Percentiles rank a stretch among this genome's conserved stretches.
These are phyloP conservation scores for Kwoniella mangroviensis DNA, from an alignment of 768 basidiomycete genomes.

Conservation along the genomic window DNA sequence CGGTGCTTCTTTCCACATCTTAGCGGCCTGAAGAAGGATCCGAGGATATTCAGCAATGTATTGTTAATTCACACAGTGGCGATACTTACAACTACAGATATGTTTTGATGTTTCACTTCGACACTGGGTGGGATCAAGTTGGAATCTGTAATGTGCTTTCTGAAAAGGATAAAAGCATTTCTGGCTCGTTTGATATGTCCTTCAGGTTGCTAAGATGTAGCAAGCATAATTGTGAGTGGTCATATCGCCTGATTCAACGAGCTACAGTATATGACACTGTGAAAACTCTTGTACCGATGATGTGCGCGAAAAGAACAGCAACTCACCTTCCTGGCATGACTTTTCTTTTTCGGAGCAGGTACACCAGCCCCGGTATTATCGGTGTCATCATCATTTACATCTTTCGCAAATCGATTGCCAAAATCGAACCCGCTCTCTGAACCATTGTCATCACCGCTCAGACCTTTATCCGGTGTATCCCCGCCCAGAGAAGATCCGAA, in stretches of 20 bases:
- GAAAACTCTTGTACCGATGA: too few species aligned
- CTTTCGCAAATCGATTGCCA: background rate
- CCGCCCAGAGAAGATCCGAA: constrained; percentile 4
- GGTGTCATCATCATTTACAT: background rate
- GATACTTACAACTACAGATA: constrained; percentile 54
- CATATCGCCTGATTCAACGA: too few species aligned
- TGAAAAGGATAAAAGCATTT: constrained; percentile 59
- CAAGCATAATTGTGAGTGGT: background rate
- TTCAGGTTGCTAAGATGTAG: constrained; percentile 48
- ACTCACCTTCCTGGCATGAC: constrained; percentile 54
- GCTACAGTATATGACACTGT: too few species aligned
- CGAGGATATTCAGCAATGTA: background rate
- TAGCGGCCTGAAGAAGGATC: constrained; percentile 43
- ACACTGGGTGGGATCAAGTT: constrained; percentile 55
- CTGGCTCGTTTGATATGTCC: constrained; percentile 58
- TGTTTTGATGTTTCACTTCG: constrained; percentile 58
- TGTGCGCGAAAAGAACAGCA: background rate
- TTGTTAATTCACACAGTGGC: background rate
- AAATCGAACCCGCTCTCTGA: constrained; percentile 14
- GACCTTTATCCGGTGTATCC: constrained; percentile 19
- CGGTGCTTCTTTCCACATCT: constrained; percentile 58
- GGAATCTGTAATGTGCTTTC: constrained; percentile 58
- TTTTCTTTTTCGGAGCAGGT: constrained; percentile 50
- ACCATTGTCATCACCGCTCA: constrained; percentile 5
- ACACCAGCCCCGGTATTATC: constrained; percentile 21